Base-by-base conservation (phyloP, 169 alveolate species). In the Cryptosporidium andersoni region DNA sequence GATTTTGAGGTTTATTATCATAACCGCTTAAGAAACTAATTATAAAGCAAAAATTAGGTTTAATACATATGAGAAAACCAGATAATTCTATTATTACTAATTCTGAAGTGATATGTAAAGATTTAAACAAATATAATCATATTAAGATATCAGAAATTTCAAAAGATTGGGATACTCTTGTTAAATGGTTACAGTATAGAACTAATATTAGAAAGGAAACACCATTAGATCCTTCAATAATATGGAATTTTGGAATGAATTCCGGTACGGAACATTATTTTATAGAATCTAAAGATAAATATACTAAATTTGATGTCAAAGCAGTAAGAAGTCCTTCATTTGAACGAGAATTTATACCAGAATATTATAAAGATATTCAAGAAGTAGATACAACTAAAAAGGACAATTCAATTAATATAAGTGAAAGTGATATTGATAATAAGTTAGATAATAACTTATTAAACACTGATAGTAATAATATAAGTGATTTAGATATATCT, bases 111-210 rank as follows among this genome's bases (percentile, higher is more conserved):
- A 14, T 40, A 12, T 62, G 4, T 62, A 6, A 1, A 4, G 4
- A 25, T 3, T 62, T 25, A 25, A 25, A 25, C 25, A 25, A 25
- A 25, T 25, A 25, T 25, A 25, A 25, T 25, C 25, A 25, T 25
- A 25, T 25, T 25, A 25, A 25, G 0, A 25, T 25, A 25, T 25
- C 25, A 25, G 25, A 25, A 25, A 25, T 25, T 25, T 25, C 25
- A 25, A 25, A 25, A 25, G 25, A 25, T 25, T 25, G 25, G 25
- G 25, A 25, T 25, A 25, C 25, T 25, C 25, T 25, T 25, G 25
- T 25, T 25, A 25, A 48, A 36, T 74, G 85, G 85, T 48, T 74
- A 25, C 85, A 74, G 45, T 47, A 60, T 58, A 55, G 85, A n/a
- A 74, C 85, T 42, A 36, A 43, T 25, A 74, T 4, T 25, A 74